These are phyloP conservation scores for Balakata baccata DNA, from an alignment of 345 rosid genomes.

Conservation along the genomic window DNA sequence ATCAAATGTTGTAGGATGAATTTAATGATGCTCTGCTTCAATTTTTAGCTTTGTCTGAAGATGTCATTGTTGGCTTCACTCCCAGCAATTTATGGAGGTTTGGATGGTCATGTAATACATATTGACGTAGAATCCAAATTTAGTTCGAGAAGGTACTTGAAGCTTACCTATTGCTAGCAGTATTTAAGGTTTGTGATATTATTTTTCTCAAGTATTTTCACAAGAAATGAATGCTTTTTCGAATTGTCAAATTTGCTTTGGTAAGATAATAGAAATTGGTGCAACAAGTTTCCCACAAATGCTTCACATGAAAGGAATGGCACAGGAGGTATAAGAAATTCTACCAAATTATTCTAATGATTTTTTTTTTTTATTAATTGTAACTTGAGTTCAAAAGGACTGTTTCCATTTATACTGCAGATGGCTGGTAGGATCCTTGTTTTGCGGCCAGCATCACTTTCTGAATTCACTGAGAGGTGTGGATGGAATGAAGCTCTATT, in stretches of 20 bases:
- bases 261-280: constrained; percentile 85
- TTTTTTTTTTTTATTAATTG: too few relatives aligned
- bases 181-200: background rate
- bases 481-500: background rate
- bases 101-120: constrained; percentile 73
- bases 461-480: constrained; percentile 79
- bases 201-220: background rate
- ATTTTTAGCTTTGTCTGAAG: constrained; percentile 71
- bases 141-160: constrained; percentile 64
- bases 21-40: background rate
- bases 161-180: background rate
- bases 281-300: constrained; percentile 66
- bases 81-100: constrained; percentile 64
- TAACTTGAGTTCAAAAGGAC: background rate
- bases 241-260: constrained; percentile 11
- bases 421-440: constrained; percentile 90
- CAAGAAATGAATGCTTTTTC: background rate
- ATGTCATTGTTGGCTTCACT: constrained; percentile 69
- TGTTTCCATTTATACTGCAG: constrained; percentile 33
- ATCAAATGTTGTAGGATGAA: background rate
- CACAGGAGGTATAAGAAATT: constrained; percentile 54
- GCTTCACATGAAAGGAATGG: constrained; percentile 77
- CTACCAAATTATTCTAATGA: background rate
- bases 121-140: constrained; percentile 80
- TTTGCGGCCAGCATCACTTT: constrained; percentile 61